A percentile compares a stretch with the other conserved stretches of the same genome.
Conservation (phyloP, 352 stramenopile species). For the Phytophthora tentaculata region DNA sequence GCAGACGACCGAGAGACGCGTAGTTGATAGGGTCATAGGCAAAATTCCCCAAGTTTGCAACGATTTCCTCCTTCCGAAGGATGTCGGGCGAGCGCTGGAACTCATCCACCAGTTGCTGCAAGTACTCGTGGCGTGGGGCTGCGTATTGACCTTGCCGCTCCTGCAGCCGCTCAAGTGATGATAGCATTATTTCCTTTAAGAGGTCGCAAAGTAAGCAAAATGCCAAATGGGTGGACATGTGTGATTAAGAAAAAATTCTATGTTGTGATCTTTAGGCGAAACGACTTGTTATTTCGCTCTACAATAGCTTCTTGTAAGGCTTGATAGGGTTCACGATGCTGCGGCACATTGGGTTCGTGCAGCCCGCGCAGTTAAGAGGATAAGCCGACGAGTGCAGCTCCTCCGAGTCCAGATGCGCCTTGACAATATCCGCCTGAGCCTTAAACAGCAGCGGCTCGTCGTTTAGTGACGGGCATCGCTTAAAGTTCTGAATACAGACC, state of each 20-base stretch:
- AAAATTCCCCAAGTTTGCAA: slow-evolving; percentile 86
- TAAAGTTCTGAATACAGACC: slow-evolving; percentile 79
- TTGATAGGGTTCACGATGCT: slow-evolving; percentile 87
- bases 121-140: slow-evolving; percentile 74
- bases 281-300: slow-evolving; percentile 8
- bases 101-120: slow-evolving; percentile 79
- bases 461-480: slow-evolving; percentile 96
- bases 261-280: slow-evolving; percentile 4
- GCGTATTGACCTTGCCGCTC: slow-evolving; percentile 72
- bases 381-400: slow-evolving; percentile 83
- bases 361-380: slow-evolving; percentile 84
- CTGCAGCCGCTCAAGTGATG: slow-evolving; percentile 58
- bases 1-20: slow-evolving; percentile 52
- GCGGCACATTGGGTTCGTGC: slow-evolving; percentile 85
- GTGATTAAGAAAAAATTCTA: too few species aligned
- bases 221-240: slow-evolving; percentile 13
- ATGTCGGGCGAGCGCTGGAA: slow-evolving; percentile 69
- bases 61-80: slow-evolving; percentile 73
- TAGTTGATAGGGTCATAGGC: slow-evolving; percentile 90
- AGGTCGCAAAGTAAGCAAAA: too few species aligned
- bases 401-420: slow-evolving; percentile 88
- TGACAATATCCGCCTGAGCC: slow-evolving; percentile 97
- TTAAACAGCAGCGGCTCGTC: slow-evolving; percentile 94
- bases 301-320: slow-evolving; percentile 66
- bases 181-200: slow-evolving; percentile 81